phyloP scores from a whole-genome alignment of 345 rosid species.

The Sisymbrium irio region DNA sequence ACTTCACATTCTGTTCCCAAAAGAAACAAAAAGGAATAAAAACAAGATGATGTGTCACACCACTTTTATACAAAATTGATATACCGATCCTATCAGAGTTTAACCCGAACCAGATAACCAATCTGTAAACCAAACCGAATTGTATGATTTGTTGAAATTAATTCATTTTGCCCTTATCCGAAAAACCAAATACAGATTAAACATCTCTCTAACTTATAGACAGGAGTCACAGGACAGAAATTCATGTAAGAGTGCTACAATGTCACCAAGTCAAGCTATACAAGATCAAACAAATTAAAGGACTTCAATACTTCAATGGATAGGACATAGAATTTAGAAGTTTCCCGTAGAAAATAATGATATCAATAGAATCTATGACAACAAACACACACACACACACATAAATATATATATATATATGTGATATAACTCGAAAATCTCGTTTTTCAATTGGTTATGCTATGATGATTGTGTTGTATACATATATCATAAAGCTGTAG shows the following conservation, averaged over 20 bases:
- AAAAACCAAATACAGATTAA: not conserved
- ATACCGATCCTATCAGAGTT: not conserved
- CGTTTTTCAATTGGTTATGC: not conserved
- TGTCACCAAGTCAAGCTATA: not conserved
- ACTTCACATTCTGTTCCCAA: slow-evolving; percentile 52
- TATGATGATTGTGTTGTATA: not conserved
- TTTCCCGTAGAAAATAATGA: no score
- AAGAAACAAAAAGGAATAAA: not conserved
- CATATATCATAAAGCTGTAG: not conserved
- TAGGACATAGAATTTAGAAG: no score
- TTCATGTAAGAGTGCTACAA: not conserved
- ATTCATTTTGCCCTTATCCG: not conserved
- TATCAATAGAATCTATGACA: no score
- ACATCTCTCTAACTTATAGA: not conserved
- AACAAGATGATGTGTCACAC: not conserved
- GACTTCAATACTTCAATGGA: not conserved
- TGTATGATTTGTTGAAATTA: not conserved
- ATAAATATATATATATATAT: no score
- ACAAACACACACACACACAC: no score
- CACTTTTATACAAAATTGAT: not conserved
- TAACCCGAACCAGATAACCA: not conserved
- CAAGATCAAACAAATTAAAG: not conserved
- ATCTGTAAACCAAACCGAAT: not conserved
- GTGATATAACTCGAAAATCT: not conserved
- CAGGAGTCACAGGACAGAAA: not conserved